These are phyloP conservation scores for Scheffersomyces segobiensis DNA, from an alignment of 1,139 yeast genomes.

Conservation along the genomic window DNA sequence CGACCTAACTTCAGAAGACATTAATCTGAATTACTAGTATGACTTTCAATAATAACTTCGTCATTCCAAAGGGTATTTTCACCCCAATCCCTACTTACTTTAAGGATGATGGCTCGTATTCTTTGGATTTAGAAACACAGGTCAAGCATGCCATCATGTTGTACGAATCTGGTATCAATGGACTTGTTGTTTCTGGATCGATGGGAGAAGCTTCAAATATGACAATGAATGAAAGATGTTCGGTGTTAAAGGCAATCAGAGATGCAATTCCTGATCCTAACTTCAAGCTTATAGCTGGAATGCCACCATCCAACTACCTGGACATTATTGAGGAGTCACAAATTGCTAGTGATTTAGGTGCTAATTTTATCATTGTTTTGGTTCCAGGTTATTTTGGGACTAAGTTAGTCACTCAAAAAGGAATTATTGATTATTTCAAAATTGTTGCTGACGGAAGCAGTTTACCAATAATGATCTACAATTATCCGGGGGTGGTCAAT, in stretches of 20 bases:
- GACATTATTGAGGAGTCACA: slow-evolving; percentile 32
- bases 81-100: slow-evolving; percentile 54
- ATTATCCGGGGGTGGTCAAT: slow-evolving; percentile 39
- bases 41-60: background rate
- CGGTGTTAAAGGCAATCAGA: slow-evolving; percentile 21
- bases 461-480: slow-evolving; percentile 36
- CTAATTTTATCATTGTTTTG: slow-evolving; percentile 31
- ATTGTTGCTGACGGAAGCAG: slow-evolving; percentile 30
- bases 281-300: slow-evolving; percentile 37
- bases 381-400: slow-evolving; percentile 38
- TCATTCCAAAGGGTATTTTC: slow-evolving; percentile 33
- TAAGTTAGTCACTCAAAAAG: slow-evolving; percentile 28
- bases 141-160: slow-evolving; percentile 41
- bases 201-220: slow-evolving; percentile 43
- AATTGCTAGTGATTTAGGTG: slow-evolving; percentile 32
- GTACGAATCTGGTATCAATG: slow-evolving; percentile 42
- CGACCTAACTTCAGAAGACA: background rate
- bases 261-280: slow-evolving; percentile 26
- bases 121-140: slow-evolving; percentile 45
- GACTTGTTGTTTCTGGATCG: slow-evolving; percentile 50
- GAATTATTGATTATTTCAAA: slow-evolving; percentile 34
- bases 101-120: slow-evolving; percentile 32
- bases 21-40: background rate
- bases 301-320: slow-evolving; percentile 27
- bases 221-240: slow-evolving; percentile 33